Conservation (phyloP, 1,284 basidiomycete genomes). For the Tilletia walkeri region DNA sequence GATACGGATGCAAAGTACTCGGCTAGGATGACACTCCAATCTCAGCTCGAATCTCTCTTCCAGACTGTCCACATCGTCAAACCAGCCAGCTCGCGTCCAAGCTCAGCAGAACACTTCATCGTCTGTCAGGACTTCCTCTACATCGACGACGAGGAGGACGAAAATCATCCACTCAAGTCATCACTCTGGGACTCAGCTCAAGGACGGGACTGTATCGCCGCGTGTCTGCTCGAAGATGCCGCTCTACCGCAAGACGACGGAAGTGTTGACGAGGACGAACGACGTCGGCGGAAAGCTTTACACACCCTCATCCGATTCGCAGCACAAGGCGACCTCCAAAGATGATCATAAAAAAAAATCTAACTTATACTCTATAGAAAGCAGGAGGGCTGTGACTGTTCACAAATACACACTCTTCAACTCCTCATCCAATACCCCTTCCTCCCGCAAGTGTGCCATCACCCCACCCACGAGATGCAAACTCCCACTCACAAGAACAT, state of each 20-base stretch:
- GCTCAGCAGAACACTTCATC: slow-evolving; percentile 61
- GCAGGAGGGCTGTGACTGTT: neutral
- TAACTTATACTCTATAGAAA: neutral
- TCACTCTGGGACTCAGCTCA: slow-evolving; percentile 5
- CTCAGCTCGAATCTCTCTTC: slow-evolving; percentile 56
- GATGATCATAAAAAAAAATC: neutral
- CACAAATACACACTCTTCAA: slow-evolving; percentile 23
- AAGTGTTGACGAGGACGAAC: neutral
- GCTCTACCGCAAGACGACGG: neutral
- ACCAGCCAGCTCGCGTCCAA: slow-evolving; percentile 51
- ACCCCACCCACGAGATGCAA: slow-evolving; percentile 91
- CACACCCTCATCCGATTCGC: neutral
- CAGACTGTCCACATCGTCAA: slow-evolving; percentile 56
- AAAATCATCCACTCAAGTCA: neutral
- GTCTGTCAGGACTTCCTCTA: slow-evolving; percentile 60
- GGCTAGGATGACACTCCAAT: neutral
- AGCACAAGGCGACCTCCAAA: neutral
- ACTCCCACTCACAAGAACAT: slow-evolving; percentile 85
- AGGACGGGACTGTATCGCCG: slow-evolving; percentile 1
- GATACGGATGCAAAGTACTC: slow-evolving; percentile 1
- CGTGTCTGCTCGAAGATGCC: neutral
- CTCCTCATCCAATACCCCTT: slow-evolving; percentile 39
- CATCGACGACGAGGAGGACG: neutral
- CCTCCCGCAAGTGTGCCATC: slow-evolving; percentile 62
- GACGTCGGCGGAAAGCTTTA: neutral